Evolutionary conservation across 768 basidiomycete genomes (phyloP), one percentile per base, ranked within the genome.

Genomic region (Scleroderma citrinum): DNA sequence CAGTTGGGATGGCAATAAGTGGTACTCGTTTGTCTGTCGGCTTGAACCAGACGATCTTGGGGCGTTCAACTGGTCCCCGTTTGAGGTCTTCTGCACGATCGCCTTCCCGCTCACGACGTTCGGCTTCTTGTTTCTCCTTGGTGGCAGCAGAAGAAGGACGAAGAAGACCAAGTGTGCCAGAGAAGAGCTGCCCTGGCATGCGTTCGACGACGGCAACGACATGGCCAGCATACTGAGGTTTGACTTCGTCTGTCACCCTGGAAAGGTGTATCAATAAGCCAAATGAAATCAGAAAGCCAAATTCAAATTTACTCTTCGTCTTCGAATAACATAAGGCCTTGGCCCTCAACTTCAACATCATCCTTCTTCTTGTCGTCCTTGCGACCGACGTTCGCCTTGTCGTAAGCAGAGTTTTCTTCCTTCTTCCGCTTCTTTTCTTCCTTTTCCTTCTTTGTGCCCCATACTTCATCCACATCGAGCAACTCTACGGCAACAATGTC

Each of bases 371-470:
- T 99, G 74, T 98, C 95, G 61, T 93, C 91, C 71, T 91, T 93
- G 58, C 90, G 81, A 51, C 83, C 86, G 31, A 74, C 78, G 37
- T 71, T 75, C 6, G 82, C 76, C 66, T 85, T 90, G 61, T 98
- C 95, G 66, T 93, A 97, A 0, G 93, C 91, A 24, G 92, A 85
- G 64, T 94, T 96, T 71, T 98, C 96, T 71, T 98, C 96, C 80
- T 99, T 99, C 74, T 98, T 98, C 62, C 95, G 80, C 75, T 99
- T 98, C 85, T 99, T 99, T 75, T 98, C 96, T 68, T 98, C 96
- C 72, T 99, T 99, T 73, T 99, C 96, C 71, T 99, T 99, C 78
- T 99, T 99, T 5, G 96, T 96, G 8, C 89, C 87, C 91, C 91
- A 91, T 13, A 96, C 94, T 69, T 97, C 94, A 60, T 97, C 93